Conservation (phyloP, 495 filamentous ascomycete species). For the Parachaetomium inaequale region DNA sequence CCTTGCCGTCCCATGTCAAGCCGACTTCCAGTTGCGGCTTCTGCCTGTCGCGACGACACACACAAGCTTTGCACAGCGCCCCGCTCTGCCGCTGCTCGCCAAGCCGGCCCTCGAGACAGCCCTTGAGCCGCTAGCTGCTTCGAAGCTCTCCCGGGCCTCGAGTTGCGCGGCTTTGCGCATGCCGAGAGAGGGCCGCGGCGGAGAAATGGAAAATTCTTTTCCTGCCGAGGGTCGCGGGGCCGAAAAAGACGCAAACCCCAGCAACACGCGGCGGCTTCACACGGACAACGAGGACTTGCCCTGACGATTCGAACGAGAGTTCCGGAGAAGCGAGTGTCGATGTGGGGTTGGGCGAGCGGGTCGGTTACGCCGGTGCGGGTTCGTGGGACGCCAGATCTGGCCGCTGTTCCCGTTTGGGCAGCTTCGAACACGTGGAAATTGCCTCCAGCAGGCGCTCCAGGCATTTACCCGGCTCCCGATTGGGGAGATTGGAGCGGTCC, state of each 20-base stretch:
- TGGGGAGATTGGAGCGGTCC: not conserved
- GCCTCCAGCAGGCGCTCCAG: not conserved
- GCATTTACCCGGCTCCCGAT: conserved; percentile 13
- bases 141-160: not conserved
- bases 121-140: not conserved
- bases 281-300: not conserved
- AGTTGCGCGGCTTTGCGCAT: not conserved
- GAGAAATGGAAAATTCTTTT: not conserved
- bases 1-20: conserved; percentile 2
- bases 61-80: not conserved
- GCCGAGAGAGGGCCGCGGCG: not conserved
- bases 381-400: conserved; percentile 2
- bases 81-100: conserved; percentile 3
- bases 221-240: not conserved
- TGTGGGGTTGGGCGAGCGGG: not conserved
- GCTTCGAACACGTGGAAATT: conserved; percentile 15
- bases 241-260: not conserved
- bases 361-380: not conserved
- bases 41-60: not conserved
- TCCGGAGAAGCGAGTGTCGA: conserved; percentile 6
- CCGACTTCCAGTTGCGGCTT: not conserved
- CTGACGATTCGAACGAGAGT: not conserved
- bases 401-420: conserved; percentile 3
- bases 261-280: not conserved
- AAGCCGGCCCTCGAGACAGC: not conserved